phyloP scores from a whole-genome alignment of 2,329 filamentous ascomycete genomes.

The Paraphaeosphaeria minitans region DNA sequence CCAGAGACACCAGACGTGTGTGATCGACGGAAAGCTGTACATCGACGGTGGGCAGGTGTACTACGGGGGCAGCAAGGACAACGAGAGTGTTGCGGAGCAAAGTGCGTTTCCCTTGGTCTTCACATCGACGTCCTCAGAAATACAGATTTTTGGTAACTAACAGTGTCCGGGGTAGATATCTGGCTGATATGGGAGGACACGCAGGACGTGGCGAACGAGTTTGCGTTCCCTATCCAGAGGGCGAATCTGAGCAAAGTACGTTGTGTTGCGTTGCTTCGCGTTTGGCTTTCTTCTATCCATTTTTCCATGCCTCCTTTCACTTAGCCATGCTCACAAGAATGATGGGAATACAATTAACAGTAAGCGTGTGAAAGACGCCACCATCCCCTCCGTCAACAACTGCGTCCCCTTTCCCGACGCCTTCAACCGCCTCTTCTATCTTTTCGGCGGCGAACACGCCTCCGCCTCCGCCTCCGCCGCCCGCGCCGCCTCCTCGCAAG shows the following conservation, averaged over 20 bases:
- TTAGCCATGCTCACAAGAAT: conserved; percentile 43
- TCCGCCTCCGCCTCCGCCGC: conserved; percentile 45
- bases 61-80: conserved; percentile 48
- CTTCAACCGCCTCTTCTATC: conserved; percentile 65
- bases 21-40: conserved; percentile 62
- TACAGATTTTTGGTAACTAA: too few species aligned
- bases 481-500: conserved; percentile 38
- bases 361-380: conserved; percentile 10
- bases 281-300: too few species aligned
- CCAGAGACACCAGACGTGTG: conserved; percentile 60
- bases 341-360: conserved; percentile 54
- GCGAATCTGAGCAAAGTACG: conserved; percentile 19
- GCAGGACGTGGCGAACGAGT: conserved; percentile 20
- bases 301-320: too few species aligned
- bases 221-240: conserved; percentile 19
- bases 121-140: too few species aligned
- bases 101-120: conserved; percentile 55
- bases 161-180: conserved; percentile 47
- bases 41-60: conserved; percentile 63
- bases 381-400: conserved; percentile 35
- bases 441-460: conserved; percentile 62
- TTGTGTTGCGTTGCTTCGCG: too few species aligned
- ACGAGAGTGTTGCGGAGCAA: conserved; percentile 56
- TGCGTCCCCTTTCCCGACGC: conserved; percentile 62
- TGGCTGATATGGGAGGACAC: conserved; percentile 62